Conservation (phyloP, 495 filamentous ascomycete genomes). For the Thermothielavioides terrestris region DNA sequence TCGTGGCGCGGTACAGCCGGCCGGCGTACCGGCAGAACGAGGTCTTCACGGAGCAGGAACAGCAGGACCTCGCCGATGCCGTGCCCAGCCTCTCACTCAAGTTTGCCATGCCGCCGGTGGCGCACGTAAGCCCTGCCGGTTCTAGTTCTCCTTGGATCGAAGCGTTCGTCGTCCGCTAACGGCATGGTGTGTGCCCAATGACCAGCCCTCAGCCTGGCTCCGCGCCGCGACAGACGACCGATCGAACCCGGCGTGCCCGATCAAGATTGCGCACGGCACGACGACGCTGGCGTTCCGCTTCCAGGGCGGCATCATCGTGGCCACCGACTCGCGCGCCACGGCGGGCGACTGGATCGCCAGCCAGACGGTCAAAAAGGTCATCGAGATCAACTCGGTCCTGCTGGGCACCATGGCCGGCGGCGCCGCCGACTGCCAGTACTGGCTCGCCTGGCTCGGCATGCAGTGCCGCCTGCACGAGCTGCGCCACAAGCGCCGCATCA, state of each 20-base stretch:
- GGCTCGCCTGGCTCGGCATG: slow-evolving; percentile 97
- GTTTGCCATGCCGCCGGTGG: slow-evolving; percentile 90
- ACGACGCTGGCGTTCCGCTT: slow-evolving; percentile 98
- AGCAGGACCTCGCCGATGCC: slow-evolving; percentile 60
- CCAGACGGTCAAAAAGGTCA: slow-evolving; percentile 99
- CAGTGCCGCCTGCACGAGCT: slow-evolving; percentile 99
- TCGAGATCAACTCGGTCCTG: slow-evolving; percentile 84
- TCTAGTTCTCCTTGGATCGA: too few species aligned
- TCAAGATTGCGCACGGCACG: slow-evolving; percentile 98
- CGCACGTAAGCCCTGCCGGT: slow-evolving; percentile 68
- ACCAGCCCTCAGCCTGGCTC: slow-evolving; percentile 84
- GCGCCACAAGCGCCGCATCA: slow-evolving; percentile 96
- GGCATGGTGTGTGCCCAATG: too few species aligned
- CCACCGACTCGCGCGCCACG: slow-evolving; percentile 92
- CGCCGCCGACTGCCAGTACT: slow-evolving; percentile 99
- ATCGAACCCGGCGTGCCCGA: slow-evolving; percentile 90
- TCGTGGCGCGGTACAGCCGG: slow-evolving; percentile 82
- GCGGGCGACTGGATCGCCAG: slow-evolving; percentile 98
- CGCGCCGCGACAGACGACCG: slow-evolving; percentile 95
- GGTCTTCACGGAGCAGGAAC: slow-evolving; percentile 62
- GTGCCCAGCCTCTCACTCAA: slow-evolving; percentile 68
- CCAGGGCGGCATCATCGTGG: slow-evolving; percentile 95
- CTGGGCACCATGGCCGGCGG: slow-evolving; percentile 98
- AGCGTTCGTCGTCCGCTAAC: too few species aligned
- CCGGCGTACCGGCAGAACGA: slow-evolving; percentile 59